phyloP scores from a whole-genome alignment of 441 rosid species.

The Isatis lusitanica region DNA sequence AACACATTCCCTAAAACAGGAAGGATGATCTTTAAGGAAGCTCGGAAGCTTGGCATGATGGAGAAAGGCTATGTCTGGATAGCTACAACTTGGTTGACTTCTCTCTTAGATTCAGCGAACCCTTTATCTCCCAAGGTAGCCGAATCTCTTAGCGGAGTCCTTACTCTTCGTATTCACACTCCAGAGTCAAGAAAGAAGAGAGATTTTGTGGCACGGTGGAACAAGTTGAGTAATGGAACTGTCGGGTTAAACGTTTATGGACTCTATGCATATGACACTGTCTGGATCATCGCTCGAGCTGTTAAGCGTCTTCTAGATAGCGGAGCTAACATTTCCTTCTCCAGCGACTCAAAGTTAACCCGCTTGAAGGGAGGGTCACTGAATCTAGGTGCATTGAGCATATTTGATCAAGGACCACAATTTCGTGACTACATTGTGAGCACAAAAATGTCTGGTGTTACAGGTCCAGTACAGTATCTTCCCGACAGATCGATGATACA shows the following conservation, averaged over 20 bases:
- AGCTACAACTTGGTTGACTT: conserved; percentile 77
- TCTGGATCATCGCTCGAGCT: conserved; percentile 87
- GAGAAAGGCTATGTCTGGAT: conserved; percentile 87
- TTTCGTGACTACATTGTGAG: conserved; percentile 54
- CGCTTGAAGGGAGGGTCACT: conserved; percentile 51
- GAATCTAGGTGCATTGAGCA: conserved; percentile 75
- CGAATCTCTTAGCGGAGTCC: conserved; percentile 54
- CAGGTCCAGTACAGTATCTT: conserved; percentile 66
- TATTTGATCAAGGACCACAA: conserved; percentile 65
- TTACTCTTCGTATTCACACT: conserved; percentile 69
- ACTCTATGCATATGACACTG: conserved; percentile 87
- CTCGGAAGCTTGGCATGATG: conserved; percentile 85
- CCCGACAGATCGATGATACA: conserved; percentile 53
- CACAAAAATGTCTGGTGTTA: conserved; percentile 67
- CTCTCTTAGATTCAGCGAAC: conserved; percentile 59
- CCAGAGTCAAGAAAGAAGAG: conserved; percentile 62
- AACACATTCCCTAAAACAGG: conserved; percentile 57
- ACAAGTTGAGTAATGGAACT: conserved; percentile 57
- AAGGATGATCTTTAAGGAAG: conserved; percentile 57
- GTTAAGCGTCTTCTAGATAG: conserved; percentile 58
- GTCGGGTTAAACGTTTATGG: conserved; percentile 78
- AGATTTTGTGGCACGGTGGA: conserved; percentile 70
- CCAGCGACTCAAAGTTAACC: conserved; percentile 57
- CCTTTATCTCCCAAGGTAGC: conserved; percentile 37
- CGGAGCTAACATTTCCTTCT: conserved; percentile 71